Percentiles rank a stretch among this genome's conserved stretches.
phyloP scores from a whole-genome alignment of 768 basidiomycete genomes.

The Termitomyces titanicus region DNA sequence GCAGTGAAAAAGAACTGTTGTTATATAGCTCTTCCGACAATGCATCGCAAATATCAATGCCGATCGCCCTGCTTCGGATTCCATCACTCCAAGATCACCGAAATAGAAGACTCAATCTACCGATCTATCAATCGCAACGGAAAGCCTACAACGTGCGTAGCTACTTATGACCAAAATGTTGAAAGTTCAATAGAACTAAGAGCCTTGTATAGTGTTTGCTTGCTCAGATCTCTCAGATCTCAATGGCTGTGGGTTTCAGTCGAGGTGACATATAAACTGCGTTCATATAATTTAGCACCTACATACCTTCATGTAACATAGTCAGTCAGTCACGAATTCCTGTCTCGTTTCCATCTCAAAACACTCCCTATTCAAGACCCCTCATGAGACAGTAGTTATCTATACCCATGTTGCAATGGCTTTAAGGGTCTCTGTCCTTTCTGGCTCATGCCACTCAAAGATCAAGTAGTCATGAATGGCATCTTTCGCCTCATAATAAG shows the following conservation, averaged over 20 bases:
- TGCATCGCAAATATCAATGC: not conserved
- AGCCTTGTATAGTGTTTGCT: too few species aligned
- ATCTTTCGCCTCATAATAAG: slow-evolving; percentile 49
- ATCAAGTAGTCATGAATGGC: slow-evolving; percentile 52
- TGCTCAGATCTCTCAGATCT: too few species aligned
- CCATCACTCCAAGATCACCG: not conserved
- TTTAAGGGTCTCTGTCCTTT: slow-evolving; percentile 42
- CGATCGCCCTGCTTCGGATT: not conserved
- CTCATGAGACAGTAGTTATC: not conserved
- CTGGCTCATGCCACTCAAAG: slow-evolving; percentile 52
- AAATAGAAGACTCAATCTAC: not conserved
- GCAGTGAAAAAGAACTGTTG: not conserved
- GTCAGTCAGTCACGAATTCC: too few species aligned
- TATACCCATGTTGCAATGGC: slow-evolving; percentile 48
- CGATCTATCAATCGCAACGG: not conserved
- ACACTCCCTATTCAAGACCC: not conserved
- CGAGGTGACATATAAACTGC: too few species aligned
- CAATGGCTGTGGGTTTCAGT: too few species aligned
- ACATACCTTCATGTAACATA: too few species aligned
- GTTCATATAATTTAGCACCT: too few species aligned
- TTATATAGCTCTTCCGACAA: not conserved
- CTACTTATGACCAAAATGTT: too few species aligned
- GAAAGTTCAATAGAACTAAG: too few species aligned
- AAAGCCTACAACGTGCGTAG: too few species aligned
- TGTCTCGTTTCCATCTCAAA: too few species aligned